These are phyloP conservation scores for Rhodotorula sp. DNA, from an alignment of 1,284 basidiomycete genomes.

Conservation along the genomic window DNA sequence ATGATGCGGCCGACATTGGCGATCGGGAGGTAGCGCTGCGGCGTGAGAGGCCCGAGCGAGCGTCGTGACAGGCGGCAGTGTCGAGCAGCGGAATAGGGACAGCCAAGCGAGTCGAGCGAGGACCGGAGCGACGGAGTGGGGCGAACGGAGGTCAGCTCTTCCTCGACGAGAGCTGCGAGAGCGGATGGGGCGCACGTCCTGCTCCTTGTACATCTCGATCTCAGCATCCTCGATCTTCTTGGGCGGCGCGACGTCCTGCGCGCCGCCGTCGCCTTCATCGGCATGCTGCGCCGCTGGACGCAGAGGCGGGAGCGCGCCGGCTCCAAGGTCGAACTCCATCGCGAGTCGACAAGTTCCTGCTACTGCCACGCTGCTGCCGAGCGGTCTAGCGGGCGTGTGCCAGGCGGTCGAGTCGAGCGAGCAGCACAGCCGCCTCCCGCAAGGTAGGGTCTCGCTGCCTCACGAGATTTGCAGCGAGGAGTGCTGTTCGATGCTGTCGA, in stretches of 20 bases:
- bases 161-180: neutral
- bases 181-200: conserved; percentile 29
- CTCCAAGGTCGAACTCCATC: neutral
- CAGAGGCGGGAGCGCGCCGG: conserved; percentile 10
- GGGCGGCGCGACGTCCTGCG: neutral
- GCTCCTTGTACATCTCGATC: conserved; percentile 42
- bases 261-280: neutral
- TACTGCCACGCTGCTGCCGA: neutral
- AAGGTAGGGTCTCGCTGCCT: too few species aligned
- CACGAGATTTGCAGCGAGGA: too few species aligned
- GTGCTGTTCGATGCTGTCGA: too few species aligned
- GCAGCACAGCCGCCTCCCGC: too few species aligned
- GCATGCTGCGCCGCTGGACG: neutral
- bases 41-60: neutral
- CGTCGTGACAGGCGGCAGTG: neutral
- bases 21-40: conserved; percentile 45
- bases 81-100: neutral
- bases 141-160: neutral
- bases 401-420: too few species aligned
- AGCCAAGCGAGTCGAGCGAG: neutral
- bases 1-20: conserved; percentile 46
- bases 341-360: neutral
- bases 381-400: neutral
- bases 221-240: conserved; percentile 37
- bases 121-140: neutral